Evolutionary conservation across 106 monocot species (phyloP).

Genomic region (Amphibolis antarctica): DNA sequence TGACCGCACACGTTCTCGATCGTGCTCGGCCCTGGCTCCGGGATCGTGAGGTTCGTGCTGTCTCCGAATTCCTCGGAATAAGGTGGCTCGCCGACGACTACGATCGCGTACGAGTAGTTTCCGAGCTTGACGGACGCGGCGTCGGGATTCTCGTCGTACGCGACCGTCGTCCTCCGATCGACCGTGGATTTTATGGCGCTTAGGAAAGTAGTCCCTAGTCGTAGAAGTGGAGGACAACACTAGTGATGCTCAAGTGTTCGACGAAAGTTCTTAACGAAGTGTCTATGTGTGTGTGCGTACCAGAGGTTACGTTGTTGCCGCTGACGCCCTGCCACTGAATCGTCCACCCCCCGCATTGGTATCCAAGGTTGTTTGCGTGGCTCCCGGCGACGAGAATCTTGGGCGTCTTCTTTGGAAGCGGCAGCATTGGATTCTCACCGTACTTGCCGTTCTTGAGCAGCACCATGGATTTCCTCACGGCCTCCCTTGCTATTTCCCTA

Average conservation of each 20-base stretch:
- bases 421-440: conserved; percentile 7
- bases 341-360: conserved; percentile 22
- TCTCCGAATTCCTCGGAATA: conserved; percentile 6
- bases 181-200: too few species aligned
- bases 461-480: conserved; percentile 20
- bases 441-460: conserved; percentile 15
- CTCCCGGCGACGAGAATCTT: conserved; percentile 13
- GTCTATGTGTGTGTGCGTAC: too few species aligned
- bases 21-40: not conserved
- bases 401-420: conserved; percentile 8
- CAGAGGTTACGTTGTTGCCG: conserved; percentile 7
- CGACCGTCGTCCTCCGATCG: not conserved
- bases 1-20: conserved; percentile 4
- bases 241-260: too few species aligned
- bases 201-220: too few species aligned
- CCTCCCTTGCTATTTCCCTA: conserved; percentile 15
- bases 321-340: conserved; percentile 15
- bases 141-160: conserved; percentile 7
- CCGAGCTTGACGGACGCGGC: not conserved
- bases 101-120: conserved; percentile 9
- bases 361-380: conserved; percentile 16
- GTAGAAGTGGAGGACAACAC: too few species aligned
- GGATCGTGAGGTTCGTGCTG: conserved; percentile 7
- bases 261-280: too few species aligned
- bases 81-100: conserved; percentile 8